Evolutionary conservation across 2,329 filamentous ascomycete genomes (phyloP), one percentile per base, ranked within the genome.

Genomic region (Trichoderma gracile): DNA sequence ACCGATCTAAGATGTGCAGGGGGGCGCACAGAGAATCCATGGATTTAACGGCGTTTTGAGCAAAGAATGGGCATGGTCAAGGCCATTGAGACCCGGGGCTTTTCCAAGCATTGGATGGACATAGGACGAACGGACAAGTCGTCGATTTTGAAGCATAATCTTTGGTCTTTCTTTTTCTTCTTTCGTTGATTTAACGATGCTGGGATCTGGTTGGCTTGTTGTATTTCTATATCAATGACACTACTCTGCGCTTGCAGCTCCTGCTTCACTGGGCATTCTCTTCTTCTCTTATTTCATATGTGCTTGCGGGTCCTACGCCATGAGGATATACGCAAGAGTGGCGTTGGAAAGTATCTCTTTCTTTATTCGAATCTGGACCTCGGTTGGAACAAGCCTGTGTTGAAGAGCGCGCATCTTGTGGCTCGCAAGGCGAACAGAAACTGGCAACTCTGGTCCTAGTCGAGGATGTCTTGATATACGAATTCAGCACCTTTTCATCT

Each of bases 31-130:
- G 33, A 55, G 33, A 50, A 27, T 49, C 55, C 43, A 55, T 42
- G 63, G 56, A 57, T 65, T 54, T 52, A 55, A 61, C 43, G 63
- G 63, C 63, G 63, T 65, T 65, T 60, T 57, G 53, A 65, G 57
- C 49, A 59, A 61, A 55, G 63, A 54, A 21, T n/a, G 63, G 50
- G 50, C 46, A 43, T 53, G 33, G 56, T 42, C 27, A 38, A 65
- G 56, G 56, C 49, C 15, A 45, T 50, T 52, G 54, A 54, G 38
- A 14, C 47, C 54, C 27, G 42, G 42, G 53, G 46, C 45, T 54
- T 47, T 54, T 59, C 56, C 17, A 47, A 53, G 54, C 38, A 60
- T 60, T 33, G 55, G 30, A 49, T 60, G 63, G 47, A 65, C 30
- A 64, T 53, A 49, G 47, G 62, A 54, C 59, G 59, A 62, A 52